A percentile compares a stretch with the other conserved stretches of the same genome.
phyloP scores from a whole-genome alignment of 73 alveolate species.

The Paramecium biaurelia region DNA sequence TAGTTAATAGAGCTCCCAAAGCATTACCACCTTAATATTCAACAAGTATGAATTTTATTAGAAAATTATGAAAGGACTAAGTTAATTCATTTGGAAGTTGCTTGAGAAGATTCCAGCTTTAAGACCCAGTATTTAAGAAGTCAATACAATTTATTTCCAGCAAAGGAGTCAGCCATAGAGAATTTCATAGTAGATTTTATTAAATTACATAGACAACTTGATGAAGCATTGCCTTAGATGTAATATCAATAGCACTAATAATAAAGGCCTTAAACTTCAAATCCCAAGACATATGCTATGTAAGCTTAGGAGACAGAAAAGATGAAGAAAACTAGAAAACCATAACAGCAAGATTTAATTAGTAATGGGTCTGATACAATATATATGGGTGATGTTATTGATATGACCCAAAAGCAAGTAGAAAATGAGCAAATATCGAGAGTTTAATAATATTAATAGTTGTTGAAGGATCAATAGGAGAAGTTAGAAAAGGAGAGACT shows the following conservation, averaged over 20 bases:
- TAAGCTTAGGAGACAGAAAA: neutral
- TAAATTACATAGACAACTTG: neutral
- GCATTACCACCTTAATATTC: conserved; percentile 75
- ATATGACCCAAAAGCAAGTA: neutral
- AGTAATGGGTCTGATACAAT: conserved; percentile 2
- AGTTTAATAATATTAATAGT: neutral
- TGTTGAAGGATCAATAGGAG: neutral
- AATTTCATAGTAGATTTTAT: neutral
- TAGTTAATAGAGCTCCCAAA: conserved; percentile 87
- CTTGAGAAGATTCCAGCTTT: neutral
- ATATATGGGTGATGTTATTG: neutral
- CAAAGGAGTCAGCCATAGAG: neutral
- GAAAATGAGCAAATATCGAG: neutral
- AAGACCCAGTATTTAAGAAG: neutral
- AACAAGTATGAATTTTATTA: conserved; percentile 5
- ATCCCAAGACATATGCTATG: neutral
- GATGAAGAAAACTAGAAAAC: neutral
- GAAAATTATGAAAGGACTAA: neutral
- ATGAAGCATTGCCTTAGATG: neutral
- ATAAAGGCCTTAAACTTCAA: neutral
- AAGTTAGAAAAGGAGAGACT: neutral
- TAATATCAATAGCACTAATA: neutral
- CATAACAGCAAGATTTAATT: neutral
- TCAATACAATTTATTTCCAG: neutral
- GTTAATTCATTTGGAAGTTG: neutral